Evolutionary conservation across 106 monocot genomes (phyloP), one percentile per base, ranked within the genome.

Genomic region (Allium sativum): DNA sequence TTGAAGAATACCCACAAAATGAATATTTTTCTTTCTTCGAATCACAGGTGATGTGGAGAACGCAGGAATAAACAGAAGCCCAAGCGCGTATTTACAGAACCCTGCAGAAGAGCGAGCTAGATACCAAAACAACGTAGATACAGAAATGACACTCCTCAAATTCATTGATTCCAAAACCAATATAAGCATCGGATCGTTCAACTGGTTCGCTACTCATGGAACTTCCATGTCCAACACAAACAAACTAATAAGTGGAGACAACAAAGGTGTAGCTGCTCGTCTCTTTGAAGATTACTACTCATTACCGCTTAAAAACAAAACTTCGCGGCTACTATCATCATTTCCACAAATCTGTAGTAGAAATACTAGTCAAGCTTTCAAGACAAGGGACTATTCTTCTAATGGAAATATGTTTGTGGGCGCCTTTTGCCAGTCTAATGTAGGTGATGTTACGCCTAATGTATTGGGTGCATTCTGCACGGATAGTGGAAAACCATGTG

Each of bases 161-260:
- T 75, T 75, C 22, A 41, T 75, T 0, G 68, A 68, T 45, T 45
- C 62, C 13, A 45, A 20, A 50, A 67, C 68, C 10, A 16, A n/a
- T 0, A 45, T 1, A 0, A 44, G 54, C 43, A 55, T 75, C 0
- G 74, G 74, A 8, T 8, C 68, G 7, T 75, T 75, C 52, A 75
- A 75, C 46, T 75, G 74, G 74, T 75, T 75, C 52, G 74, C 74
- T 12, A 75, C 74, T 11, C 74, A 75, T 48, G 74, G 74, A 16
- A 75, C 74, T 54, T 75, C 74, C 16, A 75, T 75, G 74, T 62
- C 56, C 46, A 40, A 63, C 13, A 57, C 53, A 9, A 75, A 75
- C 55, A 41, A 45, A 0, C 55, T 75, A 12, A 68, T 75, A 22
- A 68, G 74, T 55, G 74, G 74, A 9, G 74, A 75, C 48, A 75